Conservation (phyloP, 176 grass and related monocot genomes). For the Aegilops sharonensis region DNA sequence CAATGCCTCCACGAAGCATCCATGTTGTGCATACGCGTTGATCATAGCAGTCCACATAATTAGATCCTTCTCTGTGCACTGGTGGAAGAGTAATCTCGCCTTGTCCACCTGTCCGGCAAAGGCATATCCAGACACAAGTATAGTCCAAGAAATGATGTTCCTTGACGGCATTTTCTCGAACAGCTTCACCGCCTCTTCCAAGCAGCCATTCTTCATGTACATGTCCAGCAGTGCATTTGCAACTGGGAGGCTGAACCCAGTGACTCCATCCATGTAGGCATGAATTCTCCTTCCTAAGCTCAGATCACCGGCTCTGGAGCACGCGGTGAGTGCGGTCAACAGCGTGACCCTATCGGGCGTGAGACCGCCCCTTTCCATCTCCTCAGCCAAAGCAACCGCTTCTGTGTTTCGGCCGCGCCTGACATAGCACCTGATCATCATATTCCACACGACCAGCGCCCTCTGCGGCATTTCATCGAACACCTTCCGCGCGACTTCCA, state of each 20-base stretch:
- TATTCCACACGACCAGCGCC: conserved; percentile 51
- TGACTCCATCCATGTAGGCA: conserved; percentile 36
- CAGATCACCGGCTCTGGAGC: conserved; percentile 41
- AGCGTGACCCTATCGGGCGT: conserved; percentile 43
- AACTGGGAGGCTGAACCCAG: conserved; percentile 48
- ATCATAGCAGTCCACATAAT: conserved; percentile 73
- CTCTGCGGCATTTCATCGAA: conserved; percentile 57
- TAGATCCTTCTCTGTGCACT: conserved; percentile 53
- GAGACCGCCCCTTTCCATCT: conserved; percentile 40
- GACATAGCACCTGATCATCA: conserved; percentile 54
- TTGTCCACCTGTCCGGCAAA: conserved; percentile 40
- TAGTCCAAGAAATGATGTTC: conserved; percentile 71
- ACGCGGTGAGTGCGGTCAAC: conserved; percentile 44
- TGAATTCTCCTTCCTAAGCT: conserved; percentile 61
- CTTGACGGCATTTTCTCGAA: conserved; percentile 44
- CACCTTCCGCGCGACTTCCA: conserved; percentile 27
- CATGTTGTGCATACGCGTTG: conserved; percentile 52
- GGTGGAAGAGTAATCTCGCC: conserved; percentile 55
- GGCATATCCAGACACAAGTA: conserved; percentile 47
- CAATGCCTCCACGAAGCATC: conserved; percentile 56
- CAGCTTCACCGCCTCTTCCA: conserved; percentile 43
- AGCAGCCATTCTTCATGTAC: conserved; percentile 56
- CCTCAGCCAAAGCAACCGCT: conserved; percentile 33
- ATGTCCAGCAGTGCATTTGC: conserved; percentile 65
- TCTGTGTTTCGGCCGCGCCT: conserved; percentile 34